Evolutionary conservation across 352 stramenopile species (phyloP), one percentile per base, ranked within the genome.

Genomic region (Globisporangium cystogenes): DNA sequence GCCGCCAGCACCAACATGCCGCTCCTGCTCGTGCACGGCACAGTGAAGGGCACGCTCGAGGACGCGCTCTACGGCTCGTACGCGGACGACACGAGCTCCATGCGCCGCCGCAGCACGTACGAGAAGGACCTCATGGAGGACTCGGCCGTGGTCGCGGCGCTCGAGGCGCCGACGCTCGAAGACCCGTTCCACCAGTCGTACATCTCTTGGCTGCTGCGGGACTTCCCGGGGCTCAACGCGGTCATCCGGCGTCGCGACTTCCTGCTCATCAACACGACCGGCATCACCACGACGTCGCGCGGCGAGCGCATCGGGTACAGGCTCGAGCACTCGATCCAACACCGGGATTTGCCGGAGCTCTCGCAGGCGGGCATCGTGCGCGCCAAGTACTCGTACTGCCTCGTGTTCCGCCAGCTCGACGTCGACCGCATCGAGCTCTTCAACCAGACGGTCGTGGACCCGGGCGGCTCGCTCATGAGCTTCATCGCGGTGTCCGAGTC

Each of bases 151-250:
- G 56, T 82, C 20, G 54, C 49, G 71, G 67, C 53, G 63, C 74
- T 78, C 42, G 68, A 60, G 20, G 65, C 53, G 26, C 71, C 69
- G n/a, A 82, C 42, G 12, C 52, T 70, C 40, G 53, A 67, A 16
- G 71, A 85, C 33, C 77, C 75, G 46, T 88, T 77, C 65, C 70
- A 68, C 40, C 80, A 80, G 57, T 67, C 79, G 12, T 75, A 74
- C n/a, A 31, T 86, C 21, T 57, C 67, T 0, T 66, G 71, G 41
- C 72, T 76, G 27, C 60, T 82, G 29, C 72, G 64, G 24, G 63
- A 63, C n/a, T 66, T 74, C 16, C 62, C 40, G 1, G 65, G 70
- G 0, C 27, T 77, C 2, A 39, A 70, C 0, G 61, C 64, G 16
- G 36, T 84, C 14, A 60, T 84, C 33, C 68, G 54, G n/a, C 65